Conservation (phyloP, 768 basidiomycete genomes). For the Kwoniella sp. region DNA sequence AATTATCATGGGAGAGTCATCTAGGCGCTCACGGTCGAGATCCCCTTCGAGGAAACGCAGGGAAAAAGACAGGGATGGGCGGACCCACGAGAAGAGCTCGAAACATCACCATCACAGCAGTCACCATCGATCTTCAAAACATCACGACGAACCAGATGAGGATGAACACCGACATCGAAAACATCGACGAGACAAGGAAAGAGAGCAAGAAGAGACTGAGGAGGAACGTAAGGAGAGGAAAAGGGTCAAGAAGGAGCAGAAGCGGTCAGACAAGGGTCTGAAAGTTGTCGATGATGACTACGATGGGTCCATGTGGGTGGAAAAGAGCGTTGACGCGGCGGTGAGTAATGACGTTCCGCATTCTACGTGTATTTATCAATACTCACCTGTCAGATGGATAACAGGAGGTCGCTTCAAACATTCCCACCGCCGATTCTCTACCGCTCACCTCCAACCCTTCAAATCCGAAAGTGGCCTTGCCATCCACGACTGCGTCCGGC, state of each 20-base stretch:
- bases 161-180: constrained; percentile 19
- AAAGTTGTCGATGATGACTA: constrained; percentile 67
- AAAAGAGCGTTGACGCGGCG: constrained; percentile 46
- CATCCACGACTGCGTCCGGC: constrained; percentile 58
- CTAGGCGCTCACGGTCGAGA: constrained; percentile 20
- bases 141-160: constrained; percentile 12
- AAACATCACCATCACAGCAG: constrained; percentile 10
- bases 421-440: constrained; percentile 74
- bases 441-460: constrained; percentile 67
- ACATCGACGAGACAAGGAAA: constrained; percentile 42
- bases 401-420: constrained; percentile 59
- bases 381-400: neutral
- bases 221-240: constrained; percentile 44
- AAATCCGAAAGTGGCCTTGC: constrained; percentile 60
- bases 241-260: constrained; percentile 50
- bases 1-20: constrained; percentile 28
- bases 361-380: no score
- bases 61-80: constrained; percentile 13
- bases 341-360: no score
- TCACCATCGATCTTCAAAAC: constrained; percentile 14
- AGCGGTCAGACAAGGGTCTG: constrained; percentile 55
- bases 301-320: constrained; percentile 68
- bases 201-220: constrained; percentile 41
- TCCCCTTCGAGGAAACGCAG: constrained; percentile 19
- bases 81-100: constrained; percentile 9